A percentile compares a stretch with the other conserved stretches of the same genome.
Conservation (phyloP, 176 grass and related monocot genomes). For the Sorghum bicolor region DNA sequence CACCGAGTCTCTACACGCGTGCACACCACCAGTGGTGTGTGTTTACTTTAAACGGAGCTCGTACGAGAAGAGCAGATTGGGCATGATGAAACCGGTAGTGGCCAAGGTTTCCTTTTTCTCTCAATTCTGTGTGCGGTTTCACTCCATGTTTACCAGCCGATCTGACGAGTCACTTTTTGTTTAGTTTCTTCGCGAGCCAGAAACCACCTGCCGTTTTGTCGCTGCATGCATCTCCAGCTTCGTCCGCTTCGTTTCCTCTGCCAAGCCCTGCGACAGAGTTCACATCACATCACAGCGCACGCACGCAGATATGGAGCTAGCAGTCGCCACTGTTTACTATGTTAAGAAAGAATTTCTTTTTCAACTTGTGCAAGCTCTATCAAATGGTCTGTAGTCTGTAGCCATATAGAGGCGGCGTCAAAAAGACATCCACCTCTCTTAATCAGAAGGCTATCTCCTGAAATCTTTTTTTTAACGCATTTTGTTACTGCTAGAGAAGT, state of each 20-base stretch:
- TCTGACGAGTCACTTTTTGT: neutral
- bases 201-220: neutral
- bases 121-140: neutral
- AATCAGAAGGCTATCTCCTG: too few species aligned
- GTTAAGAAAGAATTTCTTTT: too few species aligned
- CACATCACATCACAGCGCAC: too few species aligned
- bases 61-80: conserved; percentile 7
- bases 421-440: too few species aligned
- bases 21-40: neutral
- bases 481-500: neutral
- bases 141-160: neutral
- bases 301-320: too few species aligned
- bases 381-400: too few species aligned
- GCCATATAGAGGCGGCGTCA: too few species aligned
- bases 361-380: too few species aligned
- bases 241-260: neutral
- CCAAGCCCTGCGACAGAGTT: neutral
- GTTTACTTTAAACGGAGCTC: neutral
- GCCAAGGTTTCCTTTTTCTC: neutral
- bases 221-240: neutral
- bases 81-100: neutral
- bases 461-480: too few species aligned
- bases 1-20: neutral
- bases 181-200: neutral
- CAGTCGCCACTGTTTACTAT: too few species aligned